Conservation (phyloP, 1,139 yeast species). For the Meyerozyma elateridarum region DNA sequence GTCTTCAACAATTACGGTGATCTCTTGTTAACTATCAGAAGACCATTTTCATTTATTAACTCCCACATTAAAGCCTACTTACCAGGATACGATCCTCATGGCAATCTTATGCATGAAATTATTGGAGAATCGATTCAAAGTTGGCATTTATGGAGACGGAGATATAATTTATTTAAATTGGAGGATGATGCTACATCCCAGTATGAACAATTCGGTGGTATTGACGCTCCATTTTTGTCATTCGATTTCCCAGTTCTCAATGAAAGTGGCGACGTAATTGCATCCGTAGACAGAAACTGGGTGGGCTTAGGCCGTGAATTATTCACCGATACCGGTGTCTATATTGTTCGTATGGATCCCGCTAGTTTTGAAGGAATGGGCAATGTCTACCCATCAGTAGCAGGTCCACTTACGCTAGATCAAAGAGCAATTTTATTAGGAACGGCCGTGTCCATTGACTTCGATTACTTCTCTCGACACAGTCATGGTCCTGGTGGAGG, state of each 20-base stretch:
- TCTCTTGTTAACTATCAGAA: slow-evolving; percentile 59
- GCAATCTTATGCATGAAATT: slow-evolving; percentile 39
- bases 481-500: slow-evolving; percentile 51
- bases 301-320: slow-evolving; percentile 90
- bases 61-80: slow-evolving; percentile 74
- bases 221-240: slow-evolving; percentile 82
- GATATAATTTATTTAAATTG: slow-evolving; percentile 68
- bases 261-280: slow-evolving; percentile 55
- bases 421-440: slow-evolving; percentile 84
- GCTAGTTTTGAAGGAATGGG: slow-evolving; percentile 50
- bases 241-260: slow-evolving; percentile 79
- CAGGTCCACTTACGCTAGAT: slow-evolving; percentile 58
- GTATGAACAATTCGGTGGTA: slow-evolving; percentile 71
- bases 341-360: slow-evolving; percentile 80
- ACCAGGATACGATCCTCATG: slow-evolving; percentile 46
- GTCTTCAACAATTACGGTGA: slow-evolving; percentile 71
- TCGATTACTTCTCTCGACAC: slow-evolving; percentile 91
- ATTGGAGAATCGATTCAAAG: slow-evolving; percentile 86
- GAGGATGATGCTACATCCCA: slow-evolving; percentile 36
- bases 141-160: slow-evolving; percentile 92
- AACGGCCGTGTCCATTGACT: slow-evolving; percentile 86
- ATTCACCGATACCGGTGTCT: slow-evolving; percentile 92
- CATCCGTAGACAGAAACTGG: slow-evolving; percentile 87
- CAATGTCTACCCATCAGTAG: slow-evolving; percentile 33
- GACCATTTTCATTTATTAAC: slow-evolving; percentile 86